Evolutionary conservation across 2,329 filamentous ascomycete genomes (phyloP).

Genomic region (Hypomyces perniciosus): DNA sequence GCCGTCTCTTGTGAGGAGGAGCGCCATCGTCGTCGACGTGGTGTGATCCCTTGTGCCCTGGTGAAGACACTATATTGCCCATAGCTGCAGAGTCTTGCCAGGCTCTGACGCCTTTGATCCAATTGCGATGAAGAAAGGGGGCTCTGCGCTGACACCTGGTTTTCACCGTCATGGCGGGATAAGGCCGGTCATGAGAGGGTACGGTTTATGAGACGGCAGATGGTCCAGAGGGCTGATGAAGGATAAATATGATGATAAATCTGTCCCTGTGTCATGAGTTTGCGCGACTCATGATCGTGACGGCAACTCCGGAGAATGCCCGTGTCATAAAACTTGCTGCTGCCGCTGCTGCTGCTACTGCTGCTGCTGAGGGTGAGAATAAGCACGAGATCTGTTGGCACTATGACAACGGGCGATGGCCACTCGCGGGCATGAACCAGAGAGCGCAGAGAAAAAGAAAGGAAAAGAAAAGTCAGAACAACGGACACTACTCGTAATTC

Average conservation of each 20-base stretch:
- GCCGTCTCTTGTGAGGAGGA: conserved; percentile 45
- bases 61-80: conserved; percentile 38
- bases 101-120: conserved; percentile 42
- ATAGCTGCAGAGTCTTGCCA: conserved; percentile 35
- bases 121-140: conserved; percentile 51
- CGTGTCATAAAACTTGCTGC: neutral
- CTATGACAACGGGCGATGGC: neutral
- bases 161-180: conserved; percentile 43
- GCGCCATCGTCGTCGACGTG: conserved; percentile 29
- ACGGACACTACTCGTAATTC: neutral
- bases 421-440: neutral
- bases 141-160: conserved; percentile 41
- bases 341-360: neutral
- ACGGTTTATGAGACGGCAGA: conserved; percentile 15
- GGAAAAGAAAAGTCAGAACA: neutral
- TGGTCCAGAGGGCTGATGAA: neutral
- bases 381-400: neutral
- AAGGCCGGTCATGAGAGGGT: conserved; percentile 19
- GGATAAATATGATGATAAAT: neutral
- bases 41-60: conserved; percentile 29
- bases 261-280: conserved; percentile 6
- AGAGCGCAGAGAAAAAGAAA: neutral
- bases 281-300: conserved; percentile 5
- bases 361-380: neutral
- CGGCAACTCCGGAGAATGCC: conserved; percentile 1